Base-by-base conservation (phyloP, 2,329 filamentous ascomycete species). In the Pseudogymnoascus sp. region DNA sequence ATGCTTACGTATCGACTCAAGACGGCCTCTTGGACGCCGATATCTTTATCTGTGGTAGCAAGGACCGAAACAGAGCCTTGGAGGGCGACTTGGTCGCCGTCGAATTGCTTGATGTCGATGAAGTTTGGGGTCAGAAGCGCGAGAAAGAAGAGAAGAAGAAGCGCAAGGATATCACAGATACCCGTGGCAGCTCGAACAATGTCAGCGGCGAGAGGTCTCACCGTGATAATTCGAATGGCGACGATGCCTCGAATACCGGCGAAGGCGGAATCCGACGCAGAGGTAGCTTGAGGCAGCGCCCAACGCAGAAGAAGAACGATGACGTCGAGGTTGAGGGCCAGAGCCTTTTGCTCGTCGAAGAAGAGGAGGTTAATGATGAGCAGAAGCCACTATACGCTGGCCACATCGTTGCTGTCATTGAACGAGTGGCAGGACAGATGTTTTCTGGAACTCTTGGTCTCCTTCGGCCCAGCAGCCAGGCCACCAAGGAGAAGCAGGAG, bases 91-190 rank as follows among this genome's bases (percentile, higher is more conserved):
- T 96, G 62, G 94, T 99, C 63, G 94, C 94, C 33, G 86, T 99
- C 61, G 94, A 99, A 77, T 86, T 99, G 55, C 86, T 99, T 60
- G 93, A 99, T 71, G 94, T 99, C 6, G 94, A 97, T 73, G 94
- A 99, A 73, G 94, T 99, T 2, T 99, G 94, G 94, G 86, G 89
- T 25, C 94, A 99, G 80, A 99, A 99, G 82, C 91, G 92, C 62
- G 94, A 99, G 76, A 99, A 99, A 76, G 94, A 99, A 78, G 94
- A 99, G 76, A 99, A 99, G 84, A 99, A 99, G 85, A 99, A 97
- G 81, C 90, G 94, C 75, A 99, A 99, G 81, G 94, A 99, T 72
- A 96, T 97, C 64, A 95, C 92, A 35, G 94, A 97, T 73, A 92
- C 91, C 63, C 87, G 93, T 67, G 85, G 85, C 60, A 88, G 88